Evolutionary conservation across 1,139 yeast genomes (phyloP).

Genomic region (Debaryomyces sp.): DNA sequence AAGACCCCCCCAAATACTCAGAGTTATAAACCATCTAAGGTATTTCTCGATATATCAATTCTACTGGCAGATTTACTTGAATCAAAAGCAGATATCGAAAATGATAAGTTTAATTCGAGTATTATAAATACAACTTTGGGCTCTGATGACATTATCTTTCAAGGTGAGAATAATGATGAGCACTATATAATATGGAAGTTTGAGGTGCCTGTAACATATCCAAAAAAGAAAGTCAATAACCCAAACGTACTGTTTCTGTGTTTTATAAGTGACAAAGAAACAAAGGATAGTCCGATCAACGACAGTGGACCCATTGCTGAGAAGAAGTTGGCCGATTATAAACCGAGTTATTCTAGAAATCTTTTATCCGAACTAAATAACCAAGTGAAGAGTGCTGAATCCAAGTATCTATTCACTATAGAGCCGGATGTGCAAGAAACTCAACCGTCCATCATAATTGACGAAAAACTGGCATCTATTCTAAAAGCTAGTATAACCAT

Average conservation of each 20-base stretch:
- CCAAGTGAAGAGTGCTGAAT: conserved; percentile 11
- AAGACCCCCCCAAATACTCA: conserved; percentile 14
- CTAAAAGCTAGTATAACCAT: conserved; percentile 10
- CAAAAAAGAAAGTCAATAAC: conserved; percentile 32
- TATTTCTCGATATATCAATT: conserved; percentile 31
- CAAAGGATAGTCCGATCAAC: conserved; percentile 1
- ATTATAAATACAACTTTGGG: conserved; percentile 19
- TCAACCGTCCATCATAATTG: background rate
- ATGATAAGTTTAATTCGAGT: conserved; percentile 16
- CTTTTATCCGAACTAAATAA: conserved; percentile 29
- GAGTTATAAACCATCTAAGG: conserved; percentile 13
- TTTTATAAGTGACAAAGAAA: conserved; percentile 19
- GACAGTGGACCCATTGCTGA: conserved; percentile 7
- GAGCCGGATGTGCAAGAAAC: conserved; percentile 6
- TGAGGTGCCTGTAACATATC: conserved; percentile 38
- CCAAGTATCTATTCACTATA: conserved; percentile 1
- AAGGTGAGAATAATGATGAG: conserved; percentile 11
- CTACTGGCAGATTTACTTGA: conserved; percentile 29
- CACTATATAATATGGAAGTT: conserved; percentile 34
- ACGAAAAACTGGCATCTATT: background rate
- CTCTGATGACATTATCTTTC: conserved; percentile 16
- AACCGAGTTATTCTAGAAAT: conserved; percentile 24
- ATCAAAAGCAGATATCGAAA: conserved; percentile 7
- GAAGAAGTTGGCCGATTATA: conserved; percentile 20
- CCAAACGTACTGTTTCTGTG: conserved; percentile 35